phyloP scores from a whole-genome alignment of 495 filamentous ascomycete genomes.

The Penicillium silybi region DNA sequence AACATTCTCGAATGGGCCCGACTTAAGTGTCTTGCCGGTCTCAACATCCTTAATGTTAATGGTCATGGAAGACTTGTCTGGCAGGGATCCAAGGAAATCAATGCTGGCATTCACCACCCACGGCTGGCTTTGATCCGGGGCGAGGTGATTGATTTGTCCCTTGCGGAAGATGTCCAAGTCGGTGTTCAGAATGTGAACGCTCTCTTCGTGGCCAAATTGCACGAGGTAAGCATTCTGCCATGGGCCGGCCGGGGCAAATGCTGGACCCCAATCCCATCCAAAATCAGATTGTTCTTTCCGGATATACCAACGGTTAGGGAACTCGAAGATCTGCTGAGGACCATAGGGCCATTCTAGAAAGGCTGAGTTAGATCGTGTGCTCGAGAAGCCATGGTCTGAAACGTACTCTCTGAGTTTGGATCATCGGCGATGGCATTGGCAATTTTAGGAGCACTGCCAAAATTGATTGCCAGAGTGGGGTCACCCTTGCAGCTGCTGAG shows the following conservation, averaged over 20 bases:
- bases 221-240: conserved; percentile 61
- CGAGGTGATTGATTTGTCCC: conserved; percentile 57
- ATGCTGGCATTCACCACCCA: conserved; percentile 71
- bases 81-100: conserved; percentile 55
- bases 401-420: conserved; percentile 48
- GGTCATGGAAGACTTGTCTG: conserved; percentile 41
- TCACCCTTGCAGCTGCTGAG: conserved; percentile 41
- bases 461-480: conserved; percentile 48
- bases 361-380: background rate
- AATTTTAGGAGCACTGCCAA: conserved; percentile 53
- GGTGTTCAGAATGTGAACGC: conserved; percentile 54
- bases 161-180: conserved; percentile 58
- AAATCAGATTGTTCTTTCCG: conserved; percentile 70
- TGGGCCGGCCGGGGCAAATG: conserved; percentile 61
- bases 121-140: conserved; percentile 55
- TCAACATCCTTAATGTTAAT: conserved; percentile 51
- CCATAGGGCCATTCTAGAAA: conserved; percentile 41
- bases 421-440: conserved; percentile 51
- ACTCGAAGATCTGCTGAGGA: conserved; percentile 42
- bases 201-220: conserved; percentile 43
- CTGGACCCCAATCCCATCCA: conserved; percentile 70
- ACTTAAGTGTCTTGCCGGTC: conserved; percentile 44
- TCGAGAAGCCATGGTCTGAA: background rate
- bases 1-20: conserved; percentile 40
- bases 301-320: conserved; percentile 57